These are phyloP conservation scores for Smittium mucronatum DNA, from an alignment of 371 early-diverging fungal genomes.

Conservation along the genomic window DNA sequence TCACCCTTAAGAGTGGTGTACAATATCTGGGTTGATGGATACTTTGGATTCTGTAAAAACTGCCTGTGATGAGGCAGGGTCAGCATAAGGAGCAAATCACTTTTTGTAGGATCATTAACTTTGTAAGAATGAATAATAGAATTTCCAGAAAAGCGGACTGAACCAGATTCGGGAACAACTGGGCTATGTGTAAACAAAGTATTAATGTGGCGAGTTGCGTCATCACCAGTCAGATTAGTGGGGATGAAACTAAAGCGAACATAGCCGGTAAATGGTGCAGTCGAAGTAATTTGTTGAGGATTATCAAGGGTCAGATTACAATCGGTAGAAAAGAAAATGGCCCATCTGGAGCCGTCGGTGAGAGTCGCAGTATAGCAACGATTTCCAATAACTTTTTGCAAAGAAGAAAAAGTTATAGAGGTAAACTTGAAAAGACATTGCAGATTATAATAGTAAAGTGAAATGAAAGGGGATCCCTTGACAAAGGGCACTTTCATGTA, in stretches of 20 bases:
- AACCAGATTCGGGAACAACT: not conserved
- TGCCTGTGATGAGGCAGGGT: constrained; percentile 45
- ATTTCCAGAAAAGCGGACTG: not conserved
- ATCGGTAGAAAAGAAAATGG: not conserved
- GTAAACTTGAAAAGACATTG: not conserved
- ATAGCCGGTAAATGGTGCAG: not conserved
- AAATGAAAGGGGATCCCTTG: constrained; percentile 4
- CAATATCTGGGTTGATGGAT: constrained; percentile 16
- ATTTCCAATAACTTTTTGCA: not conserved
- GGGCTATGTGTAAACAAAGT: not conserved
- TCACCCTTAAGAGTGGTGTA: constrained; percentile 47
- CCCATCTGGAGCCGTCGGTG: not conserved
- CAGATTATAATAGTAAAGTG: not conserved
- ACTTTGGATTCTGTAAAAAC: constrained; percentile 15
- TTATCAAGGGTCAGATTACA: not conserved
- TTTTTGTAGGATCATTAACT: not conserved
- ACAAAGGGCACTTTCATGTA: constrained; percentile 13
- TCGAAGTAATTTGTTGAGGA: not conserved
- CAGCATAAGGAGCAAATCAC: constrained; percentile 24
- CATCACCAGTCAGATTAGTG: constrained; percentile 4
- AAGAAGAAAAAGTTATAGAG: not conserved
- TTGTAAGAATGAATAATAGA: not conserved
- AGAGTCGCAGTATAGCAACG: not conserved
- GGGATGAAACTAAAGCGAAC: not conserved
- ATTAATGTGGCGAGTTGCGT: not conserved